Conservation (phyloP, 768 basidiomycete genomes). For the Nidularia pulvinata region DNA sequence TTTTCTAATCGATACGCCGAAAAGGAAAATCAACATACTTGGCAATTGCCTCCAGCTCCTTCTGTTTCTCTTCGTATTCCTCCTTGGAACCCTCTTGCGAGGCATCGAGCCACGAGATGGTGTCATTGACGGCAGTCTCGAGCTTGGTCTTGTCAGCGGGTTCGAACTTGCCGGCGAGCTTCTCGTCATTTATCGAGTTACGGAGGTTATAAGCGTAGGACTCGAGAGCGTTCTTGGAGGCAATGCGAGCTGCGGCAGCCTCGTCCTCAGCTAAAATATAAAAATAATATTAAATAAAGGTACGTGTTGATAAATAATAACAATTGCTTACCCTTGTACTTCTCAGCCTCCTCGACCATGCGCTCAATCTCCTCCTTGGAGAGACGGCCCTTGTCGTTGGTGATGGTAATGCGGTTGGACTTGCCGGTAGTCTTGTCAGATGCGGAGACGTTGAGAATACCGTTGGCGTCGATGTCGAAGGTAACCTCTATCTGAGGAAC, state of each 20-base stretch:
- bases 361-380: conserved; percentile 98
- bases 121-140: conserved; percentile 76
- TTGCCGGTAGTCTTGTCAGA: conserved; percentile 97
- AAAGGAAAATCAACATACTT: conserved; percentile 32
- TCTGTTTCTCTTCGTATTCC: conserved; percentile 92
- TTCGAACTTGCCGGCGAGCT: conserved; percentile 88
- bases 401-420: conserved; percentile 92
- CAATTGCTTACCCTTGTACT: conserved; percentile 67
- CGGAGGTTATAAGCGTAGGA: conserved; percentile 96
- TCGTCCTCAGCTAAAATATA: conserved; percentile 74
- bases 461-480: conserved; percentile 97
- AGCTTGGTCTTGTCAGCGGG: conserved; percentile 84
- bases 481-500: conserved; percentile 98
- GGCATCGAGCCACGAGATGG: conserved; percentile 83
- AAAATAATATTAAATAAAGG: not conserved
- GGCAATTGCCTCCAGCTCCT: conserved; percentile 87
- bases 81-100: conserved; percentile 93
- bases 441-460: conserved; percentile 95
- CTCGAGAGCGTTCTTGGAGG: conserved; percentile 91
- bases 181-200: conserved; percentile 84
- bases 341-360: conserved; percentile 95
- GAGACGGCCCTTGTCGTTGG: conserved; percentile 95
- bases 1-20: too few species aligned
- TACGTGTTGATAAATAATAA: conserved; percentile 9
- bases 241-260: conserved; percentile 80